Evolutionary conservation across 108 stramenopile species (phyloP), one percentile per base, ranked within the genome.

Genomic region (Cylindrotheca fusiformis): DNA sequence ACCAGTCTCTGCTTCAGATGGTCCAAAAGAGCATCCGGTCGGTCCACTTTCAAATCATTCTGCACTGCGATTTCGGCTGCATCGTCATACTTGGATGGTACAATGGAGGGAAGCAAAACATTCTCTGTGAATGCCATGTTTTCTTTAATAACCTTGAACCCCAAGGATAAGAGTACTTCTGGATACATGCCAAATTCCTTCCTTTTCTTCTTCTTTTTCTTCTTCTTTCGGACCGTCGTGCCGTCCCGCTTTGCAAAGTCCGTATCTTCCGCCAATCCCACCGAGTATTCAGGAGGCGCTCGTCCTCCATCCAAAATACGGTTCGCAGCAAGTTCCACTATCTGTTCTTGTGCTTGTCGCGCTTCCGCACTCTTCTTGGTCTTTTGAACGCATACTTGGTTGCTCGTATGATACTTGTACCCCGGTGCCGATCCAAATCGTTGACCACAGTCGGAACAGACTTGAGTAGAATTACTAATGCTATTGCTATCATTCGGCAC

Each of bases 371-470:
- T 23, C 4, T 56, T 41, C 36, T 6, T 14, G 14, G 6, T 10
- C 55, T 41, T 65, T 12, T 41, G 47, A 5, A 29, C 58, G 51
- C 77, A 78, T 1, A 52, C 53, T 20, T 68, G 62, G 2, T 27
- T 26, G 17, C 58, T 28, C n/a, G 49, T 24, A 55, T 87, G 86
- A 33, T 74, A 65, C 41, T 24, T 66, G 10, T 46, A 41, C 10
- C 78, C 68, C 18, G 44, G 27, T 10, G 29, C 24, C 2, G 68
- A 65, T 25, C 32, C 51, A 48, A 84, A 83, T 4, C 19, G 20
- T 14, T 48, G 52, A 29, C 84, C 84, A 61, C 89, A 90, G 55
- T 74, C 58, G 17, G 21, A 24, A 48, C 89, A 90, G 18, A 41
- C 21, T 32, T 71, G 81, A 14, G 52, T 32, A 19, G 56, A 17